These are phyloP conservation scores for Globomyces sp. DNA, from an alignment of 371 early-diverging fungal species.

Conservation along the genomic window DNA sequence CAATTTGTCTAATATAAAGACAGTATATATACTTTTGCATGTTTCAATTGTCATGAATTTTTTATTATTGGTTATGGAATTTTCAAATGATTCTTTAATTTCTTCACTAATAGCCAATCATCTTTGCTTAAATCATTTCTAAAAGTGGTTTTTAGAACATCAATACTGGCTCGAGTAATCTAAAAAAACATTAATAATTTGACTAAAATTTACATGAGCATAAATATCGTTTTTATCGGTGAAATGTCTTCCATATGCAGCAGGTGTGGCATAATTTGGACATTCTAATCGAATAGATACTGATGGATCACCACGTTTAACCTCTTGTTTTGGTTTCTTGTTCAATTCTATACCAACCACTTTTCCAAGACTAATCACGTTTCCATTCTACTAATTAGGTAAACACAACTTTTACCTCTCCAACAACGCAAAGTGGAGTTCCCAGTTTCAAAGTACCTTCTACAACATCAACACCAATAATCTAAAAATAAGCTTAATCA, in stretches of 20 bases:
- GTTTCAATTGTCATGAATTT: no score
- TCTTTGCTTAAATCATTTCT: conserved; percentile 93
- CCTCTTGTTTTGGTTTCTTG: conserved; percentile 82
- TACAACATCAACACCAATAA: conserved; percentile 93
- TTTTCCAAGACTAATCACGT: conserved; percentile 78
- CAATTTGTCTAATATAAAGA: no score
- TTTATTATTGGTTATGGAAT: background rate
- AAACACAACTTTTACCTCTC: conserved; percentile 61
- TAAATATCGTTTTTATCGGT: conserved; percentile 81
- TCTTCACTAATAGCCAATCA: conserved; percentile 81
- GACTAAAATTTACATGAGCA: conserved; percentile 28
- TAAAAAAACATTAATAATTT: conserved; percentile 15
- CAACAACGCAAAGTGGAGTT: conserved; percentile 95
- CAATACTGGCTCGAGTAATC: conserved; percentile 94
- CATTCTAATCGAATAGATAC: conserved; percentile 98
- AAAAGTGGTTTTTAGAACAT: conserved; percentile 96
- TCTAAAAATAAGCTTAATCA: no score
- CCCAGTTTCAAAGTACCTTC: conserved; percentile 92
- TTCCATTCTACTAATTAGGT: conserved; percentile 28
- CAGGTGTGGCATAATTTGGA: conserved; percentile 80
- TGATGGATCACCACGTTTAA: conserved; percentile 82
- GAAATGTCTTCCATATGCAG: conserved; percentile 96
- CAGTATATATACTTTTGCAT: no score
- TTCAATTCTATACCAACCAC: conserved; percentile 97
- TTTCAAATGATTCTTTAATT: conserved; percentile 28